Percentiles rank a stretch among this genome's conserved stretches.
phyloP scores from a whole-genome alignment of 2,329 filamentous ascomycete species.

The Talaromyces amestolkiae region DNA sequence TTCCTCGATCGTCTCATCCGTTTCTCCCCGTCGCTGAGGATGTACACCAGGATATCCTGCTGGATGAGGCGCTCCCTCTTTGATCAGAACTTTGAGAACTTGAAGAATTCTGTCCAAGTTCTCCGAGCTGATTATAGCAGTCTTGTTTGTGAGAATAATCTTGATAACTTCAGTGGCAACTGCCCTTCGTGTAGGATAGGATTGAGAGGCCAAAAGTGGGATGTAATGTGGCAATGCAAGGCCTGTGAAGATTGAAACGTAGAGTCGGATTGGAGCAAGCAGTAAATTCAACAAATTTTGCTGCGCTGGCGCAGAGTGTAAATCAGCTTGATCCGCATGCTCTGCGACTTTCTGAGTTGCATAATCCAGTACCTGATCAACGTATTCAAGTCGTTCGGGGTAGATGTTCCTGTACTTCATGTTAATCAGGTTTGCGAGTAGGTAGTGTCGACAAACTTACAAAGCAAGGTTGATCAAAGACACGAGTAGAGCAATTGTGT shows the following conservation, averaged over 20 bases:
- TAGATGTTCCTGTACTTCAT: slow-evolving; percentile 69
- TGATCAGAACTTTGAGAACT: slow-evolving; percentile 85
- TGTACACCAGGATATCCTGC: slow-evolving; percentile 78
- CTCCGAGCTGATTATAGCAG: slow-evolving; percentile 70
- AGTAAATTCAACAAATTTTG: slow-evolving; percentile 84
- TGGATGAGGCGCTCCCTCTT: slow-evolving; percentile 83
- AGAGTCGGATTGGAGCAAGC: slow-evolving; percentile 85
- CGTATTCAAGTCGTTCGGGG: slow-evolving; percentile 85
- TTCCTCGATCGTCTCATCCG: slow-evolving; percentile 96
- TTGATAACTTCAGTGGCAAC: slow-evolving; percentile 86
- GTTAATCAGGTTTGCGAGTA: too few species aligned
- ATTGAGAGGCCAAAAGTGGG: slow-evolving; percentile 83
- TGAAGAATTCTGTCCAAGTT: slow-evolving; percentile 87
- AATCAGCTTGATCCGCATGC: slow-evolving; percentile 89
- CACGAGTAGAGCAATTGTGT: slow-evolving; percentile 90
- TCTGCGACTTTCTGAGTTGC: slow-evolving; percentile 82
- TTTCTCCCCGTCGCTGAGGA: slow-evolving; percentile 75
- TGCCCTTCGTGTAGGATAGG: slow-evolving; percentile 85
- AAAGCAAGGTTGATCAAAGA: slow-evolving; percentile 89
- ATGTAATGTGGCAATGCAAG: slow-evolving; percentile 89
- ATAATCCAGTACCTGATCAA: slow-evolving; percentile 89
- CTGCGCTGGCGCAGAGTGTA: slow-evolving; percentile 84
- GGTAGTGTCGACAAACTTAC: slow-evolving; percentile 33
- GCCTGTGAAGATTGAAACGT: slow-evolving; percentile 93
- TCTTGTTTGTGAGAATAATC: slow-evolving; percentile 78